phyloP scores from a whole-genome alignment of 257 asterid genomes.

The Nemophila menziesii region DNA sequence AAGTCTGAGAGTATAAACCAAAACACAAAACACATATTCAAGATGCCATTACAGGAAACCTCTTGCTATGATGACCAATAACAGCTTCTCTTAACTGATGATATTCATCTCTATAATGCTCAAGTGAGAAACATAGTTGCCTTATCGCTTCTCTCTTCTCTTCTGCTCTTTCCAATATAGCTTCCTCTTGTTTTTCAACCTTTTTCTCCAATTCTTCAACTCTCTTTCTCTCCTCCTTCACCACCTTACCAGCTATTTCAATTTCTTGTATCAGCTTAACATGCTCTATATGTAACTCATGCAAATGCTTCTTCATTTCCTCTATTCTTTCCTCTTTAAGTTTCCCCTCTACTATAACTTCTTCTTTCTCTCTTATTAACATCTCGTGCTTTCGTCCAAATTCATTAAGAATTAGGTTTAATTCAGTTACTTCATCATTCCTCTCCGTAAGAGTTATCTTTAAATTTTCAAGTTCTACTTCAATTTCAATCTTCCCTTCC shows the following conservation, averaged over 20 bases:
- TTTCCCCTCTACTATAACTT: conserved; percentile 21
- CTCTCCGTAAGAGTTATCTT: conserved; percentile 35
- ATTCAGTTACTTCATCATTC: conserved; percentile 24
- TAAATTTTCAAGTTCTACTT: conserved; percentile 32
- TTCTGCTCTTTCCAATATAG: conserved; percentile 58
- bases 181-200: conserved; percentile 36
- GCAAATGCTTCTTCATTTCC: conserved; percentile 42
- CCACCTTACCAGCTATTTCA: conserved; percentile 28
- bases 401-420: conserved; percentile 22
- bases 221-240: conserved; percentile 27
- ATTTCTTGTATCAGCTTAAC: conserved; percentile 27
- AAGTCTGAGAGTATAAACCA: no score
- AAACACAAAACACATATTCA: conserved; percentile 11
- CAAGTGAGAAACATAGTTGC: conserved; percentile 71
- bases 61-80: conserved; percentile 27
- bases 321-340: conserved; percentile 34
- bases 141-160: conserved; percentile 87
- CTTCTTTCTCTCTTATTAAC: conserved; percentile 22
- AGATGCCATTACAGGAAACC: conserved; percentile 40
- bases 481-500: conserved; percentile 43
- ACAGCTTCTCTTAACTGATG: conserved; percentile 54
- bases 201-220: conserved; percentile 47
- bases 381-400: conserved; percentile 21
- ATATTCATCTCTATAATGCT: conserved; percentile 64
- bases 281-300: conserved; percentile 50